A percentile compares a stretch with the other conserved stretches of the same genome.
phyloP scores from a whole-genome alignment of 768 basidiomycete genomes.

The Lactarius trivialis region DNA sequence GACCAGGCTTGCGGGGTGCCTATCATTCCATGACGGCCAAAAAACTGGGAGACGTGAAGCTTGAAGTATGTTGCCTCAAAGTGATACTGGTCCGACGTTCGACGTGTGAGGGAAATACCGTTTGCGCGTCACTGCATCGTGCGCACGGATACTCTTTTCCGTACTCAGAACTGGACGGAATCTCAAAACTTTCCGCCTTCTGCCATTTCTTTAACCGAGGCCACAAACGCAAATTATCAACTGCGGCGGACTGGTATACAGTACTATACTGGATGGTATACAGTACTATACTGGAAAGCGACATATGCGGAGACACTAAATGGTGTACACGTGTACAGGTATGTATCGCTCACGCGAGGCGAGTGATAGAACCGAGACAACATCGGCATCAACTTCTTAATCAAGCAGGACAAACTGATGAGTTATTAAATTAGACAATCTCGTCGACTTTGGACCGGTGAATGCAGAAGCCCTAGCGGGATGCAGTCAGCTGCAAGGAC shows the following conservation, averaged over 20 bases:
- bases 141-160: neutral
- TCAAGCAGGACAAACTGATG: conserved; percentile 1
- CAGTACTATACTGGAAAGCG: neutral
- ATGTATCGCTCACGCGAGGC: neutral
- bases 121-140: neutral
- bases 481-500: neutral
- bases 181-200: neutral
- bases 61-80: neutral
- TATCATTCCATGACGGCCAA: neutral
- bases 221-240: neutral
- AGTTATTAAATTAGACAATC: conserved; percentile 28
- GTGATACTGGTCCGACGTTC: neutral
- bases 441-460: conserved; percentile 50
- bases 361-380: neutral
- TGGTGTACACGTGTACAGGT: conserved; percentile 1
- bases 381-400: conserved; percentile 1
- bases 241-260: neutral
- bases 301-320: neutral
- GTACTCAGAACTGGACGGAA: neutral
- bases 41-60: neutral
- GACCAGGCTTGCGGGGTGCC: neutral
- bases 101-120: neutral
- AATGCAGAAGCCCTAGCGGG: conserved; percentile 47
- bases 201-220: neutral
- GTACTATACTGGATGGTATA: too few species aligned